Evolutionary conservation across 1,284 basidiomycete species (phyloP).

Genomic region (Trametes pubescens): DNA sequence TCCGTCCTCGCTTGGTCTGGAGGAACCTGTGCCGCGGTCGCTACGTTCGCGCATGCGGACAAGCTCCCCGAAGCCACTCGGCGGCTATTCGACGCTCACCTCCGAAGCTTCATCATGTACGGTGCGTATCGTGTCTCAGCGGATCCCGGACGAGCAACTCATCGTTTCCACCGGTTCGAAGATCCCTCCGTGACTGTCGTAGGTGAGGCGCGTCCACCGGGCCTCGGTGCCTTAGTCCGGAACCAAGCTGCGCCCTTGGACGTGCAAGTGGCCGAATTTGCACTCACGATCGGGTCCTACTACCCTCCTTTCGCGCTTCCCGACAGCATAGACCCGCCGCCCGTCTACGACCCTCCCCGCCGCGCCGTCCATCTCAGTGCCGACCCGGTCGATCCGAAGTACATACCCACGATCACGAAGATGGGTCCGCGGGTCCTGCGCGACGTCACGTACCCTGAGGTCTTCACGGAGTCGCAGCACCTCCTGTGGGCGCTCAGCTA

Average conservation of each 20-base stretch:
- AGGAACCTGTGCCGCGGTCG: constrained; percentile 30
- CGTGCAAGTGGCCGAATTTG: constrained; percentile 21
- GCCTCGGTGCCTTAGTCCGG: constrained; percentile 2
- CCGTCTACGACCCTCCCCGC: constrained; percentile 19
- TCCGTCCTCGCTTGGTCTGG: constrained; percentile 42
- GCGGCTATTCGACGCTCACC: constrained; percentile 27
- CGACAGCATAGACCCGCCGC: constrained; percentile 14
- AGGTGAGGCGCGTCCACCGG: constrained; percentile 10
- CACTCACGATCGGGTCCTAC: constrained; percentile 27
- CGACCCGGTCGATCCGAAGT: constrained; percentile 7
- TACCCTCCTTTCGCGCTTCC: constrained; percentile 26
- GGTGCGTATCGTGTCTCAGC: constrained; percentile 29
- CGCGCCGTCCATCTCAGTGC: constrained; percentile 14
- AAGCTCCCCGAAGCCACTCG: constrained; percentile 30
- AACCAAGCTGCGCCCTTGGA: constrained; percentile 19
- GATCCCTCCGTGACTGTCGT: constrained; percentile 15
- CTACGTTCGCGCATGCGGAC: constrained; percentile 37
- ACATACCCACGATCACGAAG: constrained; percentile 26
- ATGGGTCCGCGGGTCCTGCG: constrained; percentile 27
- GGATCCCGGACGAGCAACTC: neutral
- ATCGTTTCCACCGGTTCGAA: neutral
- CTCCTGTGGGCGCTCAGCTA: constrained; percentile 18
- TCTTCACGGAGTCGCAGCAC: constrained; percentile 24
- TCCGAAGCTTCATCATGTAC: constrained; percentile 38
- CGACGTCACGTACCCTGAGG: constrained; percentile 7